Percentiles rank a stretch among this genome's conserved stretches.
These are phyloP conservation scores for Aspergillus candidus DNA, from an alignment of 2,329 filamentous ascomycete genomes.

Conservation along the genomic window DNA sequence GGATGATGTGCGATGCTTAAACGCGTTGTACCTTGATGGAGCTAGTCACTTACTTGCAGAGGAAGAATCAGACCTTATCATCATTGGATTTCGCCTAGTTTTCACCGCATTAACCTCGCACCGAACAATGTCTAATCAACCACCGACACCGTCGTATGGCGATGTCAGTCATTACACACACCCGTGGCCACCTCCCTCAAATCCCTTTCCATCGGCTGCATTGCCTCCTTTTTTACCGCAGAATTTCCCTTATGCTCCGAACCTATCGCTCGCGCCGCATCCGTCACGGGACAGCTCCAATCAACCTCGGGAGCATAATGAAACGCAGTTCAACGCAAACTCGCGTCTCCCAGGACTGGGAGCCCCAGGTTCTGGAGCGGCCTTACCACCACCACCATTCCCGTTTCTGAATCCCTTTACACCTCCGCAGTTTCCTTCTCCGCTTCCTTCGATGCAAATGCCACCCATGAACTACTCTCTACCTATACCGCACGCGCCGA, in stretches of 20 bases:
- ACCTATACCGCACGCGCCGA: constrained; percentile 13
- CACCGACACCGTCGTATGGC: constrained; percentile 40
- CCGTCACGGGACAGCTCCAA: constrained; percentile 13
- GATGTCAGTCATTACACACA: constrained; percentile 29
- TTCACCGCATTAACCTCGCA: background rate
- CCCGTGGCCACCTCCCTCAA: constrained; percentile 30
- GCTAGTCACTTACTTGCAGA: constrained; percentile 6
- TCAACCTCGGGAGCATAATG: constrained; percentile 17
- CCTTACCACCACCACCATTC: constrained; percentile 26
- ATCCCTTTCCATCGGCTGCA: constrained; percentile 18
- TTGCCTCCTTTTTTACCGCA: constrained; percentile 21
- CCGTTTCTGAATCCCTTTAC: constrained; percentile 30
- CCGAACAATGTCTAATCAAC: constrained; percentile 44
- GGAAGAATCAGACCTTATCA: background rate
- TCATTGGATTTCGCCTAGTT: background rate
- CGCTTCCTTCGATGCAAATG: constrained; percentile 30
- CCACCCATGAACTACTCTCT: constrained; percentile 18
- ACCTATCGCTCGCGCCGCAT: constrained; percentile 19
- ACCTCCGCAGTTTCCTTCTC: constrained; percentile 22
- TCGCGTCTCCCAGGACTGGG: constrained; percentile 27
- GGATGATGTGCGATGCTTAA: constrained; percentile 18
- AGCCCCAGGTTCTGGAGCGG: constrained; percentile 14
- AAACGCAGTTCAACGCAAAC: constrained; percentile 23
- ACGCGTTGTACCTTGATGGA: constrained; percentile 2
- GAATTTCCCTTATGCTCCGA: constrained; percentile 20